Base-by-base conservation (phyloP, 1,139 yeast genomes). In the Zhuliangozyma parablackwelliae region DNA sequence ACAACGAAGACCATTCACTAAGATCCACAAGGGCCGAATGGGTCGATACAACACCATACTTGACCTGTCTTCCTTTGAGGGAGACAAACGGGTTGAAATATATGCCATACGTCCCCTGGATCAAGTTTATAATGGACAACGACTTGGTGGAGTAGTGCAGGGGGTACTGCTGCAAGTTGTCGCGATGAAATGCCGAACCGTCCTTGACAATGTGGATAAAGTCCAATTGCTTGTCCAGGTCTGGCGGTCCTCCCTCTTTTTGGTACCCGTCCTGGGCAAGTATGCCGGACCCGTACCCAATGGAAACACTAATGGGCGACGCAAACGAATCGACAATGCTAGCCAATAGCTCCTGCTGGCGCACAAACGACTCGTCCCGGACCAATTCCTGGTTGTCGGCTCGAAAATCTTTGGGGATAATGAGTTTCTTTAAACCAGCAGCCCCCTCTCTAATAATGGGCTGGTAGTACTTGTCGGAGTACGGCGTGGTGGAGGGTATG, bases 221-320 rank as follows among this genome's bases (percentile, higher is more conserved):
- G 55, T 94, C 98, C 10, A 88, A 75, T 57, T 92, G 98, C 29
- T 38, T 37, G 25, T 32, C 32, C 7, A 1, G 89, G 82, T 35
- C 72, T 7, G 21, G 32, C 20, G 33, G 61, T 20, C 2, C 28
- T 13, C 12, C 11, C 12, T 21, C 28, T 21, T 28, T 44, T 20
- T 63, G 58, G 24, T 78, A 76, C 5, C 89, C 89, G 4, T 50
- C 52, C 57, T 94, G 98, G 25, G 80, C 74, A 49, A 94, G 85
- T 0, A 94, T 96, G 4, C 96, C 97, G 7, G 95, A 85, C 1
- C 99, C 99, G 58, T 94, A 94, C 0, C 97, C 99, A 58, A 90
- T 46, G 10, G 53, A 42, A 48, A 74, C 83, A 39, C 77, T 65
- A 20, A 86, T 75, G 0, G 92, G 89, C 1, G 89, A 83, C 34